Percentiles rank a stretch among this genome's conserved stretches.
phyloP scores from a whole-genome alignment of 2,329 filamentous ascomycete species.

The Lasiodiplodia gonubiensis region DNA sequence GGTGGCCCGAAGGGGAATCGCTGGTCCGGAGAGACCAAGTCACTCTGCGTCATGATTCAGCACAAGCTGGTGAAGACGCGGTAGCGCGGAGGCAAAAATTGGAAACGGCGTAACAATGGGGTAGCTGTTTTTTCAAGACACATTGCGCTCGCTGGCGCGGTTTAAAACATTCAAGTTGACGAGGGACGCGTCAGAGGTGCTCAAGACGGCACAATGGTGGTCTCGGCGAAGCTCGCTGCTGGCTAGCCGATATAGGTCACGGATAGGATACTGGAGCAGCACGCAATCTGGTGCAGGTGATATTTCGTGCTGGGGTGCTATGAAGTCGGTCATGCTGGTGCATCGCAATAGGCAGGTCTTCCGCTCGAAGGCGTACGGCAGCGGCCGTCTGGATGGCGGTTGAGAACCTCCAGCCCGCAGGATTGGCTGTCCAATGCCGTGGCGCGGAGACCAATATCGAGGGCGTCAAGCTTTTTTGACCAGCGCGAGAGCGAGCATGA shows the following conservation, averaged over 20 bases:
- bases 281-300: constrained; percentile 20
- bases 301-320: constrained; percentile 5
- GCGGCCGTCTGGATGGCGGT: neutral
- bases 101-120: neutral
- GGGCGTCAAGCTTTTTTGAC: constrained; percentile 15
- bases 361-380: constrained; percentile 1
- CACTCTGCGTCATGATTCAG: constrained; percentile 3
- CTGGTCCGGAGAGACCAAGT: neutral
- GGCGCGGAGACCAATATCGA: constrained; percentile 15
- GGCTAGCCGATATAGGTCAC: constrained; percentile 9
- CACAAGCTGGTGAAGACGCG: neutral
- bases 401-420: neutral
- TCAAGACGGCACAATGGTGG: neutral
- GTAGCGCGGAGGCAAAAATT: neutral
- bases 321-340: neutral
- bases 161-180: neutral
- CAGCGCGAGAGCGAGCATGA: constrained; percentile 1
- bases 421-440: constrained; percentile 16
- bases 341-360: constrained; percentile 22
- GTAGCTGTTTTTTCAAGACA: neutral
- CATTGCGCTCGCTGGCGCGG: neutral
- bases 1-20: constrained; percentile 3
- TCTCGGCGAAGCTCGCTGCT: constrained; percentile 1
- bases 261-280: neutral
- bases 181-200: constrained; percentile 5